phyloP scores from a whole-genome alignment of 2,329 filamentous ascomycete species.

The Aspergillus sp. region DNA sequence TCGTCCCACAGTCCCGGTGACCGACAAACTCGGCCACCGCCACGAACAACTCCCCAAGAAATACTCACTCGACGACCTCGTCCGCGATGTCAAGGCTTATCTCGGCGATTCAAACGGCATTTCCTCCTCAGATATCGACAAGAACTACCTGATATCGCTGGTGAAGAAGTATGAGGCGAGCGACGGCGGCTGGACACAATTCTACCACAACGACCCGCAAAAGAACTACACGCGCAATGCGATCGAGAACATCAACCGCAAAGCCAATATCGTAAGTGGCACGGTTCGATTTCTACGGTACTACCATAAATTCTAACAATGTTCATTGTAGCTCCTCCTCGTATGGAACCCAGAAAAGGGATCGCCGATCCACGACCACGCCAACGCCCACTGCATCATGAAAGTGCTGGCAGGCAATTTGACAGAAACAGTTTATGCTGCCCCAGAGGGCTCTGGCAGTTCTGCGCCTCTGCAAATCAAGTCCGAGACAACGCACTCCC shows the following conservation, averaged over 20 bases:
- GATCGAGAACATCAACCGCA: constrained; percentile 34
- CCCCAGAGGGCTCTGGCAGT: neutral
- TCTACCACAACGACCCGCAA: constrained; percentile 30
- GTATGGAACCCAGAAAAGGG: constrained; percentile 39
- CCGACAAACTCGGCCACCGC: neutral
- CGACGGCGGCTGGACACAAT: constrained; percentile 29
- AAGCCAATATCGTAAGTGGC: constrained; percentile 31
- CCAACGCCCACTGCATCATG: constrained; percentile 40
- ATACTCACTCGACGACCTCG: constrained; percentile 17
- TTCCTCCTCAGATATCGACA: constrained; percentile 26
- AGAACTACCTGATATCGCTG: constrained; percentile 26
- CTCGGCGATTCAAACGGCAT: constrained; percentile 28
- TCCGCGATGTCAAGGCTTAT: constrained; percentile 30
- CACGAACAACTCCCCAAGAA: neutral
- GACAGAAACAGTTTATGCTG: constrained; percentile 28
- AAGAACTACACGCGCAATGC: constrained; percentile 36
- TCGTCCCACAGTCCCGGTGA: neutral
- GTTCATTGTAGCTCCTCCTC: constrained; percentile 21
- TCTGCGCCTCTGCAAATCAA: constrained; percentile 24
- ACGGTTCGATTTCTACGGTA: no score
- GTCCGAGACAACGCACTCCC: constrained; percentile 22
- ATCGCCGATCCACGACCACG: constrained; percentile 36
- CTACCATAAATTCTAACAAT: neutral
- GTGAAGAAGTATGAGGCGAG: constrained; percentile 29
- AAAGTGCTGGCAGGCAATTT: constrained; percentile 33